Evolutionary conservation across 768 basidiomycete genomes (phyloP), one percentile per base, ranked within the genome.

Genomic region (Leucocoprinus leucothites): DNA sequence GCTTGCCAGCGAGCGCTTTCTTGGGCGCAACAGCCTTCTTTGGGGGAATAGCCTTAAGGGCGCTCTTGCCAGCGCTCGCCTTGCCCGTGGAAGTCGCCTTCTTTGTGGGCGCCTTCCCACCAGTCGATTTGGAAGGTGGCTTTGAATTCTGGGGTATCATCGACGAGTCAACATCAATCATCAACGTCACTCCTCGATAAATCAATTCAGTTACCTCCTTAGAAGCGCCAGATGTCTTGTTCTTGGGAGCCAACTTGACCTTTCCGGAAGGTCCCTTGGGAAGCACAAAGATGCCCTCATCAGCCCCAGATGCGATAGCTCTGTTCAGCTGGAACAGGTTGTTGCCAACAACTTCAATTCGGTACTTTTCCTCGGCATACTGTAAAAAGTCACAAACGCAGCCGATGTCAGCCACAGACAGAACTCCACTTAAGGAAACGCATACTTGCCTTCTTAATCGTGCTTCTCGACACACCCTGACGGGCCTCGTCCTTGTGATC

Each of bases 321-420:
- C 80, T 81, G 64, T 82, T 83, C 66, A 95, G 76, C 70, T 88
- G 87, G 57, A 79, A 83, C 63, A 80, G 69, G 71, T 90, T 86
- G 24, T 83, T 73, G 44, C 83, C 77, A 49, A 77, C 83, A 61
- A 87, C 81, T 61, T 86, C 84, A 59, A 96, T 71, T 59, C 82
- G 78, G 77, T 92, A 95, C 61, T 80, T 83, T 61, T 91, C 85
- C 69, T 92, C 89, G 47, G 94, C 86, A 69, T 74, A 96, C 91
- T 94, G 58, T 14, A 26, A 11, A 45, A 28, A 41, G n/a, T n/a
- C 38, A 51, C 13, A 49, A 42, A 49, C 57, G 31, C 31, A 40
- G 41, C 67, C 6, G 63, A 64, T 56, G 64, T 51, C 38, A 28
- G 31, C 19, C n/a, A 14, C 24, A 38, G n/a, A 14, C 24, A 38